These are phyloP conservation scores for Remersonia thermophila DNA, from an alignment of 2,329 filamentous ascomycete species.

Conservation along the genomic window DNA sequence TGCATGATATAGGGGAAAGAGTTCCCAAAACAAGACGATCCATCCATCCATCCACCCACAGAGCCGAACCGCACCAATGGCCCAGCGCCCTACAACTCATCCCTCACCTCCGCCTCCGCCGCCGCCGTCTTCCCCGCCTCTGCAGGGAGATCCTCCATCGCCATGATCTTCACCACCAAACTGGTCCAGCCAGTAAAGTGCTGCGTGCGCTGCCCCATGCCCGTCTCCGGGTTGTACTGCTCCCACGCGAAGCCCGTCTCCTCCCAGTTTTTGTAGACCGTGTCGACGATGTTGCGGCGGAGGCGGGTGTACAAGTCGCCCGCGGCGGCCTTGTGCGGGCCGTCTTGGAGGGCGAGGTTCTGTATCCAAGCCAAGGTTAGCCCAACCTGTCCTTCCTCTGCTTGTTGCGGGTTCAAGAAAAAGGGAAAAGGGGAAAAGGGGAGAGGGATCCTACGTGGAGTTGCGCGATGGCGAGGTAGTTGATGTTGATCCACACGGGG, in stretches of 20 bases:
- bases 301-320: conserved; percentile 63
- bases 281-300: conserved; percentile 75
- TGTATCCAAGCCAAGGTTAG: conserved; percentile 21
- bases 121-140: background rate
- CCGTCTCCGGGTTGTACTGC: conserved; percentile 91
- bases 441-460: conserved; percentile 50
- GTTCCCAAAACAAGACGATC: no score
- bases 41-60: no score
- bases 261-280: conserved; percentile 77
- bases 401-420: background rate
- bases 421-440: background rate
- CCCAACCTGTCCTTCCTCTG: background rate
- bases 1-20: no score
- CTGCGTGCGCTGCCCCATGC: conserved; percentile 85
- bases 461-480: conserved; percentile 73
- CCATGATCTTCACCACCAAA: conserved; percentile 93
- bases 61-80: no score
- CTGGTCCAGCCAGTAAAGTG: conserved; percentile 99
- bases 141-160: conserved; percentile 59
- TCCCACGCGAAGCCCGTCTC: conserved; percentile 97
- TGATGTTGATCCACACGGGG: conserved; percentile 92
- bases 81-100: conserved; percentile 41
- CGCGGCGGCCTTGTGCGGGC: conserved; percentile 58
- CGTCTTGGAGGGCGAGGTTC: conserved; percentile 52
- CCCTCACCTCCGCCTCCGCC: conserved; percentile 22